These are phyloP conservation scores for Chytridium lagenaria DNA, from an alignment of 371 early-diverging fungal species.

Conservation along the genomic window DNA sequence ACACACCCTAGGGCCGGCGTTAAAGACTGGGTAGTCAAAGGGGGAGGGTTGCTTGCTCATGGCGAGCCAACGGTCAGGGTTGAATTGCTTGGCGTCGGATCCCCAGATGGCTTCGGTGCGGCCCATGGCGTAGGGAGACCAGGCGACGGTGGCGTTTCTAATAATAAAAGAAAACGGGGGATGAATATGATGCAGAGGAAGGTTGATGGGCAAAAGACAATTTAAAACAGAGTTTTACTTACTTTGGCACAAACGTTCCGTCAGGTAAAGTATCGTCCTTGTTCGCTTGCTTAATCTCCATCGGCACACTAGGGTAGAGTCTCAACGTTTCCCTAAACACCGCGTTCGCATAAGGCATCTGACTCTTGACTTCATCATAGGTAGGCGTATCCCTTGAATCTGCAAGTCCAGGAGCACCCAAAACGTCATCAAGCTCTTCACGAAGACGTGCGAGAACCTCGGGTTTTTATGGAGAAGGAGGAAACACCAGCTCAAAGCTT, in stretches of 20 bases:
- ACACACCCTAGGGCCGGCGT: constrained; percentile 75
- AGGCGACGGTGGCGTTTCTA: constrained; percentile 57
- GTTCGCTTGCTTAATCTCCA: constrained; percentile 67
- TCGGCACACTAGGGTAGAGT: constrained; percentile 75
- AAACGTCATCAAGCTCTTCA: constrained; percentile 56
- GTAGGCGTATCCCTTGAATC: constrained; percentile 42
- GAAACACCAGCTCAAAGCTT: constrained; percentile 75
- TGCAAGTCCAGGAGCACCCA: constrained; percentile 29
- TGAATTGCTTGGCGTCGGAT: constrained; percentile 62
- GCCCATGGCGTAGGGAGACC: constrained; percentile 63
- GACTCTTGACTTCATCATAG: constrained; percentile 54
- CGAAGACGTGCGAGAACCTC: constrained; percentile 60
- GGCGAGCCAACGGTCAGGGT: constrained; percentile 68
- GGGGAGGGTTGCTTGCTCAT: constrained; percentile 35
- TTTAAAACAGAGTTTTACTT: constrained; percentile 35
- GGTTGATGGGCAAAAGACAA: neutral
- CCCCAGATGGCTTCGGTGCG: constrained; percentile 67
- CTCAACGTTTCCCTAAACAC: constrained; percentile 74
- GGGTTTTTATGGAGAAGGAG: constrained; percentile 61
- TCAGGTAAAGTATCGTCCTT: constrained; percentile 74
- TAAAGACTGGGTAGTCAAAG: constrained; percentile 45
- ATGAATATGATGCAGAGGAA: constrained; percentile 6
- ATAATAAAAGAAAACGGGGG: constrained; percentile 11
- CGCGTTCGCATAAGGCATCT: constrained; percentile 51
- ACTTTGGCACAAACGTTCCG: constrained; percentile 62